Evolutionary conservation across 441 rosid genomes (phyloP).

Genomic region (Populus trichocarpa): DNA sequence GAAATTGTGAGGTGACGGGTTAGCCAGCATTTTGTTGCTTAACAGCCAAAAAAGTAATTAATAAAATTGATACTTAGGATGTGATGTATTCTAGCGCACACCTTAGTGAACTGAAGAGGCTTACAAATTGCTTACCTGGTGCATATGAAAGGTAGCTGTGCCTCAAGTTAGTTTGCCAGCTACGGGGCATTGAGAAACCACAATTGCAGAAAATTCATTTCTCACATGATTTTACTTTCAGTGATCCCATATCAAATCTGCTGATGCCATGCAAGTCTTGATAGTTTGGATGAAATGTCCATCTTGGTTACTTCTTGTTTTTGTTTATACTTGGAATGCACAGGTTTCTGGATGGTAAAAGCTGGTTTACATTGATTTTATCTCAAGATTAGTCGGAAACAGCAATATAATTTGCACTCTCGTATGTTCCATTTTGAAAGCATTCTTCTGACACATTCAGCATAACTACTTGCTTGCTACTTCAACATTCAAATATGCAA

Average conservation of each 20-base stretch:
- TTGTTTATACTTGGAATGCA: background rate
- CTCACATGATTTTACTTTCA: background rate
- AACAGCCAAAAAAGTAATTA: background rate
- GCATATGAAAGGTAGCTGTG: background rate
- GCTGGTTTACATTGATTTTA: background rate
- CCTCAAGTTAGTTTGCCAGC: background rate
- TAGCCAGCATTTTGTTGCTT: background rate
- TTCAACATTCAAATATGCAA: background rate
- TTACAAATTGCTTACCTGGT: background rate
- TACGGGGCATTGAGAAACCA: background rate
- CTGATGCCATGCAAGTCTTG: background rate
- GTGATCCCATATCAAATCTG: background rate
- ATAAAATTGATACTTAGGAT: background rate
- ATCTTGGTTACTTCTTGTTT: background rate
- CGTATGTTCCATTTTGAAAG: background rate
- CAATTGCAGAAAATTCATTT: background rate
- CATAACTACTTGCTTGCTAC: background rate
- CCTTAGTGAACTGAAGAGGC: constrained; percentile 2
- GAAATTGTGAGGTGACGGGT: background rate
- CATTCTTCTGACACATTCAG: background rate
- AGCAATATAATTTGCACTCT: background rate
- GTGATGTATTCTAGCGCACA: background rate
- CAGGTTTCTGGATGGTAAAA: background rate
- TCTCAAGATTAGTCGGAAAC: background rate
- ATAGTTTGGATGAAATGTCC: background rate